These are phyloP conservation scores for Colletotrichum gigasporum DNA, from an alignment of 2,329 filamentous ascomycete species.

Conservation along the genomic window DNA sequence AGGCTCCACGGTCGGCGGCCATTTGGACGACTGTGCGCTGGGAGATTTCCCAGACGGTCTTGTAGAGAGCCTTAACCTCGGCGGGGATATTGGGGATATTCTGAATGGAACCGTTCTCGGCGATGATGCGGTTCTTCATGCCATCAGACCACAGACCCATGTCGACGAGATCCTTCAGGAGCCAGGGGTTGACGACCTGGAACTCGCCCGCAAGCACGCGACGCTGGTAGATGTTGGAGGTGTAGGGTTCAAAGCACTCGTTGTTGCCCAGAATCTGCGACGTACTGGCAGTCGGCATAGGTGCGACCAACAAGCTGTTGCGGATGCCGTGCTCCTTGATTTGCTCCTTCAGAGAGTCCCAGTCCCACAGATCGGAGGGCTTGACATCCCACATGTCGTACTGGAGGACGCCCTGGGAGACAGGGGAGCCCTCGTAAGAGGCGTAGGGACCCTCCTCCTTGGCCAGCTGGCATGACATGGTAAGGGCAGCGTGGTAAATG, in stretches of 20 bases:
- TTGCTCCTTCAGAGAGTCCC: constrained; percentile 86
- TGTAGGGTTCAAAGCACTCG: constrained; percentile 99
- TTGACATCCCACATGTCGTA: constrained; percentile 99
- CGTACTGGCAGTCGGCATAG: constrained; percentile 97
- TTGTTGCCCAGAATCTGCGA: constrained; percentile 99
- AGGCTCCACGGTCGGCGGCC: constrained; percentile 97
- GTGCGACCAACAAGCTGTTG: constrained; percentile 94
- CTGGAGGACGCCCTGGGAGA: constrained; percentile 94
- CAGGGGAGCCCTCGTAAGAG: constrained; percentile 91
- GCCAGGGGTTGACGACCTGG: constrained; percentile 99
- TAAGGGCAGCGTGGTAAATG: constrained; percentile 95
- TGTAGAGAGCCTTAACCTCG: constrained; percentile 97
- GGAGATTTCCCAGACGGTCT: constrained; percentile 99
- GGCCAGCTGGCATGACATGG: constrained; percentile 87
- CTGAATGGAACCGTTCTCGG: constrained; percentile 94
- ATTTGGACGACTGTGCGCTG: constrained; percentile 96
- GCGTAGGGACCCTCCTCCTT: constrained; percentile 85
- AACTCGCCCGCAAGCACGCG: constrained; percentile 98
- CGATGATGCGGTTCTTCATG: constrained; percentile 99
- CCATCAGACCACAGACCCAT: constrained; percentile 98
- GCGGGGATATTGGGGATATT: constrained; percentile 96
- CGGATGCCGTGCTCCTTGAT: constrained; percentile 94
- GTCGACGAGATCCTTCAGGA: constrained; percentile 97
- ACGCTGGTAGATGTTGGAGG: constrained; percentile 99
- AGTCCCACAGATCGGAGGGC: constrained; percentile 96